phyloP scores from a whole-genome alignment of 2,329 filamentous ascomycete species.

The Pseudogymnoascus sp. region DNA sequence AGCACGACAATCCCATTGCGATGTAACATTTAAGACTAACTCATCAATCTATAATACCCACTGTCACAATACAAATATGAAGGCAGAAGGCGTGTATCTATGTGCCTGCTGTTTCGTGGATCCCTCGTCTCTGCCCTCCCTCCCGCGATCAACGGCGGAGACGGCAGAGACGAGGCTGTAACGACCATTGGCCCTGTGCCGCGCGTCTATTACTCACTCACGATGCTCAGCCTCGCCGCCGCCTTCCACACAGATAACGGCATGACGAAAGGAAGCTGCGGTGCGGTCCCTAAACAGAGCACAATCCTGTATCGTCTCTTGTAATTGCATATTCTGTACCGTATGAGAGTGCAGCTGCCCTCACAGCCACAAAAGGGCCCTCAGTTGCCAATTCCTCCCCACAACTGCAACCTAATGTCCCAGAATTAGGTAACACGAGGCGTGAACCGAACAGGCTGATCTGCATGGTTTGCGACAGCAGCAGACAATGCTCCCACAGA shows the following conservation, averaged over 20 bases:
- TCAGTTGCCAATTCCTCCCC: neutral
- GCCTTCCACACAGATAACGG: slow-evolving; percentile 1
- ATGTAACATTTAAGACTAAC: neutral
- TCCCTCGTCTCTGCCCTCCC: neutral
- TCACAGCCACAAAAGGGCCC: neutral
- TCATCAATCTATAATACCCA: neutral
- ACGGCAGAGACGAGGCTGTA: neutral
- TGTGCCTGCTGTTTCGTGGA: neutral
- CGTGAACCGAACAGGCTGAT: neutral
- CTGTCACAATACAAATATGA: neutral
- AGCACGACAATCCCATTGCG: neutral
- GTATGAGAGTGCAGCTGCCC: neutral
- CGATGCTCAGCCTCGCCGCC: slow-evolving; percentile 1
- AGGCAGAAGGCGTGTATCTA: neutral
- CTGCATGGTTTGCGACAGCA: neutral
- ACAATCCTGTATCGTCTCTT: neutral
- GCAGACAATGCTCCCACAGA: neutral
- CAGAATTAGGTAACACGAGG: slow-evolving; percentile 2
- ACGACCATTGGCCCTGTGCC: slow-evolving; percentile 4
- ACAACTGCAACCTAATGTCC: neutral
- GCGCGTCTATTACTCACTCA: slow-evolving; percentile 4
- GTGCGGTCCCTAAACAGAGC: neutral
- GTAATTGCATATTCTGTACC: neutral
- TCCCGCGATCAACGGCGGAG: neutral
- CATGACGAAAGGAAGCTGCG: slow-evolving; percentile 1